Base-by-base conservation (phyloP, 345 rosid genomes). In the Geranium brycei region DNA sequence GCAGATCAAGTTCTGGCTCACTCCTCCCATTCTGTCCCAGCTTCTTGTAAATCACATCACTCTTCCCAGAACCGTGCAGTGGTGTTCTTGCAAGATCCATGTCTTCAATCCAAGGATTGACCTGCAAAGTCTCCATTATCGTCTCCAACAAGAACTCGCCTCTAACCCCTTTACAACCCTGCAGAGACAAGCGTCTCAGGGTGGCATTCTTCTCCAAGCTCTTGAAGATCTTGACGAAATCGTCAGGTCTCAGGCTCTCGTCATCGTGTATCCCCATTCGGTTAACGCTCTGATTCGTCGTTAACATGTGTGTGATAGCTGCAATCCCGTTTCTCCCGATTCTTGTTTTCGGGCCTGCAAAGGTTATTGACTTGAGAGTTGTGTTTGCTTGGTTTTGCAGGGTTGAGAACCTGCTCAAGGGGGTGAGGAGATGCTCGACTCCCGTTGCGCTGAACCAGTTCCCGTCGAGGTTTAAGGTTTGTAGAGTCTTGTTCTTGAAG, bases 351-450 rank as follows among this genome's bases (percentile, higher is more conserved):
- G 80, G 59, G 18, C 97, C 95, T 62, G 95, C 96, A 23, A 93
- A 79, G 4, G 87, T 72, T 14, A 93, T 41, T 4, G 91, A 72
- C 76, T 76, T 82, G 19, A 93, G 73, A 1, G 95, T 86, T 66
- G 77, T 79, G 75, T 93, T 93, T 15, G 97, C 97, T 79, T 93
- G 99, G 63, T 60, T 58, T 69, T 90, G 96, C 76, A 93, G 73
- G 62, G 96, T 68, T n/a, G 95, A 86, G 82, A 93, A 93, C 73
- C 91, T 85, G 72, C 91, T 89, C 78, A 93, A 67, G 53, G 99
- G 99, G 72, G 96, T 90, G 15, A 93, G 75, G 63, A 90, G 68
- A 78, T 93, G 91, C 64, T 86, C 95, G 0, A 90, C 79, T 38
- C 90, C 97, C 19, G 83, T 63, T 14, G 95, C 91, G 63, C 82